Evolutionary conservation across 2,329 filamentous ascomycete genomes (phyloP).

Genomic region (Neurospora sp.): DNA sequence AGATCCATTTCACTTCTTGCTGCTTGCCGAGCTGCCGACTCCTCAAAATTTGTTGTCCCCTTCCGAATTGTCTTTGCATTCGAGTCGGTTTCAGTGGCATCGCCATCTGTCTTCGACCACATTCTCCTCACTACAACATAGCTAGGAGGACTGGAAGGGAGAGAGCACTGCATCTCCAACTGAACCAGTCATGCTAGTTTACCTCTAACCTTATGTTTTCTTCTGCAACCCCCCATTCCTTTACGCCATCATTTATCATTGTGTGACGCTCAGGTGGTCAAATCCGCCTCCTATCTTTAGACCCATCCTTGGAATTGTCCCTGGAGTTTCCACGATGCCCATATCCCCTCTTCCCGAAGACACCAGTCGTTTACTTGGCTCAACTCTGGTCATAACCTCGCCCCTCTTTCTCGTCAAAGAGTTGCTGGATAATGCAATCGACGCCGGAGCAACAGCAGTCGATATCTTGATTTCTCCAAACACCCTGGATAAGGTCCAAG

Average conservation of each 20-base stretch:
- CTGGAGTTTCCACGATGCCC: constrained; percentile 27
- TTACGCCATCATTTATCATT: not conserved
- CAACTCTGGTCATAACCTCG: constrained; percentile 49
- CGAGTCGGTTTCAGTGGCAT: not conserved
- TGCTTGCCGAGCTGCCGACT: not conserved
- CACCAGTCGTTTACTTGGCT: constrained; percentile 47
- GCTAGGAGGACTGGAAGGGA: not conserved
- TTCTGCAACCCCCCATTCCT: not conserved
- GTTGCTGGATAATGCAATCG: constrained; percentile 67
- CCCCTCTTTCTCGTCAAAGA: constrained; percentile 61
- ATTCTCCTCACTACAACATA: not conserved
- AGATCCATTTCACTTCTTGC: not conserved
- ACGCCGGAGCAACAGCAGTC: constrained; percentile 58
- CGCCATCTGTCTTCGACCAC: not conserved
- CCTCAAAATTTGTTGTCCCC: not conserved
- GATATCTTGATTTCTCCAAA: constrained; percentile 56
- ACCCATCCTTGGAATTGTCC: not conserved
- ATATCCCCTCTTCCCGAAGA: constrained; percentile 40
- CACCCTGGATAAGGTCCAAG: constrained; percentile 58
- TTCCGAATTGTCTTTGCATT: not conserved
- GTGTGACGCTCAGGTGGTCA: not conserved
- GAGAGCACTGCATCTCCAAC: not conserved
- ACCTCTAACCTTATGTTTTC: not conserved
- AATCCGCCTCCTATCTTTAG: not conserved
- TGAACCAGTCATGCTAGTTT: not conserved